phyloP scores from a whole-genome alignment of 1,139 yeast genomes.

The Pichia sp. region DNA sequence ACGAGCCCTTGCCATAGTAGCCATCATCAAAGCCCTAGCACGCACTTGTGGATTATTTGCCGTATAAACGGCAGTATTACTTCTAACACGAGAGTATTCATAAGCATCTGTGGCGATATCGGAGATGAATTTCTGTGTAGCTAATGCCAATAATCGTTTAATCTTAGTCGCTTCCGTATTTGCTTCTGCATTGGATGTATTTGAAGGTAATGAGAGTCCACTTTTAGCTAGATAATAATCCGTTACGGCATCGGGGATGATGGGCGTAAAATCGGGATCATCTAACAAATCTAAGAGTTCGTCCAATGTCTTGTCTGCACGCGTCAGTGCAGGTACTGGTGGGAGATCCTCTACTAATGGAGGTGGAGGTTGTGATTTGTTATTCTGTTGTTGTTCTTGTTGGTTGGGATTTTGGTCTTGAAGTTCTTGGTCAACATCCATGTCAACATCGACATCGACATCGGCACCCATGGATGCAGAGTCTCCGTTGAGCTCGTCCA shows the following conservation, averaged over 20 bases:
- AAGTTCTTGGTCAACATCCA: not conserved
- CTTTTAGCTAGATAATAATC: slow-evolving; percentile 86
- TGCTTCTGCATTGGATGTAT: slow-evolving; percentile 35
- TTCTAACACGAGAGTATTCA: slow-evolving; percentile 87
- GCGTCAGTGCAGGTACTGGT: slow-evolving; percentile 51
- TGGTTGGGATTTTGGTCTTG: not conserved
- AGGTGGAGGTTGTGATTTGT: too few relatives aligned
- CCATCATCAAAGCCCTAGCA: slow-evolving; percentile 63
- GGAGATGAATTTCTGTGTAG: slow-evolving; percentile 90
- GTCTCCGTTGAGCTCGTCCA: slow-evolving; percentile 4
- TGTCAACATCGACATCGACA: slow-evolving; percentile 13
- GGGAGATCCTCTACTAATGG: too few relatives aligned
- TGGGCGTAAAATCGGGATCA: slow-evolving; percentile 90
- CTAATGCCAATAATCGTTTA: slow-evolving; percentile 81
- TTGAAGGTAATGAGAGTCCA: slow-evolving; percentile 60
- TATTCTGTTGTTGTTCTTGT: not conserved
- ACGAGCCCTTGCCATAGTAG: slow-evolving; percentile 27
- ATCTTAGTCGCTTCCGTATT: slow-evolving; percentile 39
- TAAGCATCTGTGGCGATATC: slow-evolving; percentile 97
- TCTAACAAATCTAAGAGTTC: slow-evolving; percentile 87
- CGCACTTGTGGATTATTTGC: slow-evolving; percentile 82
- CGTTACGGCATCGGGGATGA: slow-evolving; percentile 97
- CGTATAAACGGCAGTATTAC: slow-evolving; percentile 73
- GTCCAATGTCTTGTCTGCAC: slow-evolving; percentile 80
- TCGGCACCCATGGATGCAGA: slow-evolving; percentile 1